These are phyloP conservation scores for Dendrobium nobile DNA, from an alignment of 106 monocot genomes.

Conservation along the genomic window DNA sequence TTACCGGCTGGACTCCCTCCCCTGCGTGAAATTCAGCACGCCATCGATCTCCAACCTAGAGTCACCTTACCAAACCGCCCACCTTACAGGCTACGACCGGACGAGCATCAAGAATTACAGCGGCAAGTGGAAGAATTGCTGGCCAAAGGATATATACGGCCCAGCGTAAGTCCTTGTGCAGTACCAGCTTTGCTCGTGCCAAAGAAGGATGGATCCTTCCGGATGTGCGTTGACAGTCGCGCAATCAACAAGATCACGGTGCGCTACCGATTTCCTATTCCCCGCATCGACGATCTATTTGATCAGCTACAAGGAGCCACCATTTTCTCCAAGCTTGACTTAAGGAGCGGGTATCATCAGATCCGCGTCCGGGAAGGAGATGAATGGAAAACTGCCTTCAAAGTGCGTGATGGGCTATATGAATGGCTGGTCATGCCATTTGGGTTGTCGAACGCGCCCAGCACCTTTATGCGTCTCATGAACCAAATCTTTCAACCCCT, in stretches of 20 bases:
- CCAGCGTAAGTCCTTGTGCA: not conserved
- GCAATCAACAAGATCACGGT: not conserved
- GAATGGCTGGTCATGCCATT: slow-evolving; percentile 3
- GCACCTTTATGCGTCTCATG: not conserved
- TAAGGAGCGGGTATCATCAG: not conserved
- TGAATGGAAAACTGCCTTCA: slow-evolving; percentile 1
- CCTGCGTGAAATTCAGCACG: no score
- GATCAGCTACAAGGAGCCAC: not conserved
- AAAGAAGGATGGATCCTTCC: not conserved
- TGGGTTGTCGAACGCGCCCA: not conserved
- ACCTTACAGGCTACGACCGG: no score
- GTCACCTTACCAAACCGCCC: no score
- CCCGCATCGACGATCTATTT: not conserved
- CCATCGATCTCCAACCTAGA: no score
- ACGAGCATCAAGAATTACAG: no score
- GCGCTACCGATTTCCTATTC: not conserved
- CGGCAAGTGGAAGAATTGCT: no score
- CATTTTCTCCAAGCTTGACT: not conserved
- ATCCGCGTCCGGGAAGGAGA: not conserved
- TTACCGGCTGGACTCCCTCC: no score
- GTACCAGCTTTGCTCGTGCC: not conserved
- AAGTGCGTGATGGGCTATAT: not conserved
- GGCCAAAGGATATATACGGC: no score
- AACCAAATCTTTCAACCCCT: not conserved
- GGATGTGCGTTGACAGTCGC: not conserved